phyloP scores from a whole-genome alignment of 805 yeast genomes.

The Scheffersomyces stipitis region DNA sequence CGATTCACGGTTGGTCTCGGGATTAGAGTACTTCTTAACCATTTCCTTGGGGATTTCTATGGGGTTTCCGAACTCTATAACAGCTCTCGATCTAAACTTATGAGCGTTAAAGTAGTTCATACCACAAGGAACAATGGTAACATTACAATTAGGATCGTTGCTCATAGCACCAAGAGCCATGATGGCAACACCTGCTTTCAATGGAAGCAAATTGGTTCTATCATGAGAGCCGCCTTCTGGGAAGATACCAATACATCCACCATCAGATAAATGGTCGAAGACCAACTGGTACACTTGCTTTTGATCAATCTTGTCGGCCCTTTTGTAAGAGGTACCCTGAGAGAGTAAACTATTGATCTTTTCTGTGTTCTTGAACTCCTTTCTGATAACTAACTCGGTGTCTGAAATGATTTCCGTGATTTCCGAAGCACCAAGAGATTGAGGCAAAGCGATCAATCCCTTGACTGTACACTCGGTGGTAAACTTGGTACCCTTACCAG shows the following conservation, averaged over 20 bases:
- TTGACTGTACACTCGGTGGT: constrained; percentile 57
- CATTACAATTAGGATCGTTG: constrained; percentile 69
- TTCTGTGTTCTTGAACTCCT: constrained; percentile 60
- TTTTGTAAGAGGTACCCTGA: constrained; percentile 59
- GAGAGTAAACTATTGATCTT: constrained; percentile 44
- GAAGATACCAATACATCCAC: constrained; percentile 86
- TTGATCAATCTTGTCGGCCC: constrained; percentile 86
- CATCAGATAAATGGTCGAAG: constrained; percentile 76
- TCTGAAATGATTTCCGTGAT: constrained; percentile 69
- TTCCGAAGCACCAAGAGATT: constrained; percentile 73
- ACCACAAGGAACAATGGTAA: constrained; percentile 93
- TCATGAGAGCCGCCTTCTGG: constrained; percentile 99
- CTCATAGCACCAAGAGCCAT: constrained; percentile 97
- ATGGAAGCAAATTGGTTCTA: constrained; percentile 83
- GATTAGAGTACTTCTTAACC: constrained; percentile 63
- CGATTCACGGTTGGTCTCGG: constrained; percentile 69
- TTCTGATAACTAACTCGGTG: constrained; percentile 63
- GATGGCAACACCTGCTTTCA: constrained; percentile 96
- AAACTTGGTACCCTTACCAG: constrained; percentile 70
- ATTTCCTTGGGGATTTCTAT: constrained; percentile 58
- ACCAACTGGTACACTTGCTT: constrained; percentile 79
- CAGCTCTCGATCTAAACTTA: constrained; percentile 93
- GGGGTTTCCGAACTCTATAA: constrained; percentile 90
- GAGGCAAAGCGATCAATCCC: constrained; percentile 77
- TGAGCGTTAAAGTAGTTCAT: constrained; percentile 97